Evolutionary conservation across 2,329 filamentous ascomycete species (phyloP).

Genomic region (Fusarium sp.): DNA sequence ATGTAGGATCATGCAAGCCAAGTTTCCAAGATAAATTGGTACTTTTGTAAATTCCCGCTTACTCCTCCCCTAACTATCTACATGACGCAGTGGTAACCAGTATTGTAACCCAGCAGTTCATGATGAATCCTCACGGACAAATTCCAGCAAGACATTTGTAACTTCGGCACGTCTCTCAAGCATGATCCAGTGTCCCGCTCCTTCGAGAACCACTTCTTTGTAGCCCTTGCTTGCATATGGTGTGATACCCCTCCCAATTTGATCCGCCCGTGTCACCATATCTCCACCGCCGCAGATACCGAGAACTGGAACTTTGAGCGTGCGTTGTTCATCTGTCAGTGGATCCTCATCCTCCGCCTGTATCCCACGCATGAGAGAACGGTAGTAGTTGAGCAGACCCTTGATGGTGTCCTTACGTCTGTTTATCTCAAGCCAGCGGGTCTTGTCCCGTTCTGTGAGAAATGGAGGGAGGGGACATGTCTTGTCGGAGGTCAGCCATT

Average conservation of each 20-base stretch:
- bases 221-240: conserved; percentile 22
- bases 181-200: conserved; percentile 35
- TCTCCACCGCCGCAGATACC: conserved; percentile 23
- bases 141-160: conserved; percentile 18
- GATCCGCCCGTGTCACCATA: conserved; percentile 17
- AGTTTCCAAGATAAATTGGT: neutral
- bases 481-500: conserved; percentile 15
- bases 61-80: neutral
- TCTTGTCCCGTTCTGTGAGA: conserved; percentile 20
- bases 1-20: neutral
- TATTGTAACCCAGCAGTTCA: neutral
- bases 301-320: conserved; percentile 29
- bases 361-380: conserved; percentile 24
- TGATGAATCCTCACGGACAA: neutral
- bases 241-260: neutral
- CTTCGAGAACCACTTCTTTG: conserved; percentile 9
- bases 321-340: conserved; percentile 25
- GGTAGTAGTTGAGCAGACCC: conserved; percentile 31
- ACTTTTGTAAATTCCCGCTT: neutral
- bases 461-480: conserved; percentile 8
- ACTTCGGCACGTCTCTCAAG: conserved; percentile 25
- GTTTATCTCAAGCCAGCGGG: conserved; percentile 4
- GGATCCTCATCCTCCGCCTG: conserved; percentile 25
- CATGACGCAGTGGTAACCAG: neutral
- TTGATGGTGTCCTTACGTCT: conserved; percentile 12